Base-by-base conservation (phyloP, 805 yeast genomes). In the Metschnikowia cubensis region DNA sequence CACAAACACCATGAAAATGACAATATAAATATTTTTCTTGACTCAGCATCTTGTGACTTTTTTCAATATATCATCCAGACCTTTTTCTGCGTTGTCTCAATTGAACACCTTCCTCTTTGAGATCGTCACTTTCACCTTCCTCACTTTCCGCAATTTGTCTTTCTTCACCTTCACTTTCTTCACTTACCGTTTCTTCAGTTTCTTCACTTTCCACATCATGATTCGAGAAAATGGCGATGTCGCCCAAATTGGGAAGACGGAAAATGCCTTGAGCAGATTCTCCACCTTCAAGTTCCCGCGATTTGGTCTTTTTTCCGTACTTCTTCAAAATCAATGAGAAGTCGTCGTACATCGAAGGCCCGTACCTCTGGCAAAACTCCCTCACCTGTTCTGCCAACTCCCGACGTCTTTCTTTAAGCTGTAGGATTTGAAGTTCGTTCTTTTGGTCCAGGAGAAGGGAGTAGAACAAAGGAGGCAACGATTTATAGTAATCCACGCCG, bases 1-100 rank as follows among this genome's bases (percentile, higher is more conserved):
- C 35, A 92, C 83, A 31, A 78, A 63, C 2, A 94, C 97, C 96
- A 94, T 91, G 60, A 91, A 85, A 0, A 83, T 65, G 36, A 94
- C 96, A 60, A 94, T 90, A 59, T 78, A n/a, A n/a, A n/a, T n/a
- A n/a, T n/a, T n/a, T 22, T 8, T 22, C 8, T 10, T 7, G 29
- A 22, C 3, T 22, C 29, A 8, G 29, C 10, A 22, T 22, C 11
- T 2, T 25, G 29, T 25, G 29, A 25, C 29, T 8, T 25, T 4
- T 3, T 25, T 25, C 29, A 25, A 25, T 8, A 25, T 3, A 25
- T 25, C 29, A 25, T 25, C 29, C 29, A 25, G 29, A 25, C 29
- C 29, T 25, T 25, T 25, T 25, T 25, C 29, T 25, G 29, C 29
- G 29, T 25, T 25, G 29, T 25, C 29, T 25, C 29, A 25, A 25